Evolutionary conservation across 306 rosid species (phyloP).

Genomic region (Vachellia pachyceras): DNA sequence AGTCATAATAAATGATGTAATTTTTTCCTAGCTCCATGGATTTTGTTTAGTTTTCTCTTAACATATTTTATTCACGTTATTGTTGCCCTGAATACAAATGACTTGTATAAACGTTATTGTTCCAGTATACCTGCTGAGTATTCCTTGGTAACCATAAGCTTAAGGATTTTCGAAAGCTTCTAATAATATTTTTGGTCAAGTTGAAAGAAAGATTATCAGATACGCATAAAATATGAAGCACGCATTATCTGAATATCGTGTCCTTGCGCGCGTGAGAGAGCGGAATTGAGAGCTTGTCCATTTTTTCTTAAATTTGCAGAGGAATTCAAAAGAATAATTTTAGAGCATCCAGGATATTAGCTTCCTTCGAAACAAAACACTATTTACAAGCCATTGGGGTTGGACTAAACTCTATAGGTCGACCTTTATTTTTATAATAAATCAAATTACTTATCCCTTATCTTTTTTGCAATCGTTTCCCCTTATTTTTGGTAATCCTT

Average conservation of each 20-base stretch:
- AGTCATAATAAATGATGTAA: background rate
- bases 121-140: background rate
- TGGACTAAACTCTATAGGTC: background rate
- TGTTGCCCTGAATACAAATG: background rate
- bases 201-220: background rate
- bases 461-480: background rate
- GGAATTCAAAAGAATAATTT: background rate
- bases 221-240: background rate
- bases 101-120: background rate
- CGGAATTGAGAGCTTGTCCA: background rate
- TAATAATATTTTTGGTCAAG: background rate
- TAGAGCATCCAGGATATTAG: background rate
- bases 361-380: conserved; percentile 15
- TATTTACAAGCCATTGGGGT: background rate
- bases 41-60: background rate
- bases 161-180: background rate
- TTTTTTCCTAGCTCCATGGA: background rate
- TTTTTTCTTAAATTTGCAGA: background rate
- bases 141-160: background rate
- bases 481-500: background rate
- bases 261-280: background rate
- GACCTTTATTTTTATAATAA: too few relatives aligned
- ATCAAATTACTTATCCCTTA: background rate
- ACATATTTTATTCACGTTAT: background rate
- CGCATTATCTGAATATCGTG: background rate